Conservation (phyloP, 345 rosid genomes). For the Arabidopsis suecica region DNA sequence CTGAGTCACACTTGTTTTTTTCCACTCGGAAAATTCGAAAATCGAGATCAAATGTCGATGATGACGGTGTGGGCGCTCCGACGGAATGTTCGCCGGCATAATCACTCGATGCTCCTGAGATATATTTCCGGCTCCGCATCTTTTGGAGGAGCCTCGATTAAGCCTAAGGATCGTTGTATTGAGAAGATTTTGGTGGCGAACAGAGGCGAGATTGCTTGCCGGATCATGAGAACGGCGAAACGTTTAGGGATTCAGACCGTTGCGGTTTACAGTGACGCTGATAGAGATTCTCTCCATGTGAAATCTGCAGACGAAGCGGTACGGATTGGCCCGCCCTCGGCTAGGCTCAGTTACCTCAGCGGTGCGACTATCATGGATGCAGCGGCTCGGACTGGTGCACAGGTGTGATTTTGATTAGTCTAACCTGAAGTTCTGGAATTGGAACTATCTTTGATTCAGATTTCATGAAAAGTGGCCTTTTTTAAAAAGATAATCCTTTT, state of each 20-base stretch:
- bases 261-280: slow-evolving; percentile 92
- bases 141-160: background rate
- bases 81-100: slow-evolving; percentile 48
- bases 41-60: slow-evolving; percentile 55
- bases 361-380: slow-evolving; percentile 70
- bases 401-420: slow-evolving; percentile 52
- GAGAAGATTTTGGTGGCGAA: slow-evolving; percentile 84
- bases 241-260: slow-evolving; percentile 81
- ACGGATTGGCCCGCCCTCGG: slow-evolving; percentile 78
- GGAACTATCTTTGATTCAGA: too few species aligned
- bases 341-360: slow-evolving; percentile 80
- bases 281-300: slow-evolving; percentile 78
- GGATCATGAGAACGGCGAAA: slow-evolving; percentile 82
- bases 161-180: slow-evolving; percentile 48
- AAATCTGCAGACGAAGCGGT: slow-evolving; percentile 90
- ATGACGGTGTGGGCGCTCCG: slow-evolving; percentile 58
- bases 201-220: slow-evolving; percentile 88
- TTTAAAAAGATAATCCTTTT: background rate
- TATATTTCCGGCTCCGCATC: slow-evolving; percentile 44
- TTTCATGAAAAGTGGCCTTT: slow-evolving; percentile 6
- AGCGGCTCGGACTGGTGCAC: slow-evolving; percentile 82
- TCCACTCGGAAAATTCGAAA: slow-evolving; percentile 23
- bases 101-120: slow-evolving; percentile 45
- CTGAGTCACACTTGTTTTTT: slow-evolving; percentile 31
- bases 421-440: too few species aligned